These are phyloP conservation scores for Purpureocillium takamizusanense DNA, from an alignment of 2,329 filamentous ascomycete species.

Conservation along the genomic window DNA sequence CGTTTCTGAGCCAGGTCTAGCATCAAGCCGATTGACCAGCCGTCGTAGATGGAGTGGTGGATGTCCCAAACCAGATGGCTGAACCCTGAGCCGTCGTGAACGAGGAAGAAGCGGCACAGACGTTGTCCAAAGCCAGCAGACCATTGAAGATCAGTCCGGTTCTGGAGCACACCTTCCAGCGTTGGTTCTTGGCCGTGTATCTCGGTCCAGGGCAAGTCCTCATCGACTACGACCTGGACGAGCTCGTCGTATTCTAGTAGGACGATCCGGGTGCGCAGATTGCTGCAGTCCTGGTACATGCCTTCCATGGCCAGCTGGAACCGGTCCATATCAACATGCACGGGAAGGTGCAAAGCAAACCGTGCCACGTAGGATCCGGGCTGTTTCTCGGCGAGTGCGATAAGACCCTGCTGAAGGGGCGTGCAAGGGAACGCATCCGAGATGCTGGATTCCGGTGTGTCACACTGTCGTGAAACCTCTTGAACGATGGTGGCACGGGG, in stretches of 20 bases:
- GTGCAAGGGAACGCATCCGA: constrained; percentile 28
- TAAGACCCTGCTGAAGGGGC: constrained; percentile 26
- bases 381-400: constrained; percentile 21
- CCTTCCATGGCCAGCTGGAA: constrained; percentile 19
- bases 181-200: not conserved
- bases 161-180: not conserved
- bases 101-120: not conserved
- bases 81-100: not conserved
- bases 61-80: constrained; percentile 10
- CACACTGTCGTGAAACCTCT: not conserved
- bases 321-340: constrained; percentile 9
- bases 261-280: constrained; percentile 9
- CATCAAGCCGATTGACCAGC: constrained; percentile 9
- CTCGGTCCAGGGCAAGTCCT: not conserved
- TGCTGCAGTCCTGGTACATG: constrained; percentile 1
- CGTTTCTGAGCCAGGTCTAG: constrained; percentile 1
- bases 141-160: not conserved
- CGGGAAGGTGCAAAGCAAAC: constrained; percentile 12
- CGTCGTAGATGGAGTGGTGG: constrained; percentile 16
- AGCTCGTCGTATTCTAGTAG: constrained; percentile 1
- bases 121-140: not conserved
- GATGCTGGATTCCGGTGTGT: constrained; percentile 3
- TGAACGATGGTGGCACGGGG: not conserved
- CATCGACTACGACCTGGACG: constrained; percentile 3
- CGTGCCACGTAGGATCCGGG: constrained; percentile 24